Conservation (phyloP, 2,329 filamentous ascomycete species). For the Fusarium penzigii region DNA sequence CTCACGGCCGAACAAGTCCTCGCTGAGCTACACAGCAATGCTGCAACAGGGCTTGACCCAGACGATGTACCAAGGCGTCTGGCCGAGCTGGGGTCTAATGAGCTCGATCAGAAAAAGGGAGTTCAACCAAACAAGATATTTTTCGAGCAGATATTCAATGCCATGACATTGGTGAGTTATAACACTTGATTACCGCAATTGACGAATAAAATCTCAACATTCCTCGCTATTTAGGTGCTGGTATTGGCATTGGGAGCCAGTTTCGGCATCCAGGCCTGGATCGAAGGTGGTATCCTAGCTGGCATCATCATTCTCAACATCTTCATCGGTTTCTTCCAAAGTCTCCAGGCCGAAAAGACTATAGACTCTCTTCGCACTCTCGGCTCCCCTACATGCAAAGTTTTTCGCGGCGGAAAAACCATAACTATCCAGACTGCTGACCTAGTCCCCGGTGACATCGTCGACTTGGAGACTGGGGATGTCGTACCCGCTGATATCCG, state of each 20-base stretch:
- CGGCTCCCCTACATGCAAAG: constrained; percentile 38
- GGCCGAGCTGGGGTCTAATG: constrained; percentile 56
- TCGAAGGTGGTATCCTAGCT: constrained; percentile 54
- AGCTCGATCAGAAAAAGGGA: constrained; percentile 46
- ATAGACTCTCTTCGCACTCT: constrained; percentile 42
- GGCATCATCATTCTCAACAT: constrained; percentile 56
- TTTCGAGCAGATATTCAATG: constrained; percentile 59
- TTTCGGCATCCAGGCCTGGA: constrained; percentile 53
- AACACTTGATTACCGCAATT: neutral
- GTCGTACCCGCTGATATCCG: constrained; percentile 58
- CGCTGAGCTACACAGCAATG: constrained; percentile 52
- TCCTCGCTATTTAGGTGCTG: constrained; percentile 40
- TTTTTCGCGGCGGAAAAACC: constrained; percentile 39
- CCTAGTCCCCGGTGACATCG: constrained; percentile 59
- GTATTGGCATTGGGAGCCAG: constrained; percentile 60
- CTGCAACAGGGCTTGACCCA: constrained; percentile 53
- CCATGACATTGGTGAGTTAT: constrained; percentile 53
- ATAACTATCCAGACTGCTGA: constrained; percentile 34
- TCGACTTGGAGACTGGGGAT: constrained; percentile 51
- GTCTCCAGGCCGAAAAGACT: constrained; percentile 43
- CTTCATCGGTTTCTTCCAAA: constrained; percentile 48
- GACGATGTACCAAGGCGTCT: constrained; percentile 51
- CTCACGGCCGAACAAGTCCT: constrained; percentile 50
- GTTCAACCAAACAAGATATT: constrained; percentile 59
- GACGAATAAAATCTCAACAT: no score